A percentile compares a stretch with the other conserved stretches of the same genome.
Evolutionary conservation across 1,139 yeast genomes (phyloP).

Genomic region (Suhomyces maxii): DNA sequence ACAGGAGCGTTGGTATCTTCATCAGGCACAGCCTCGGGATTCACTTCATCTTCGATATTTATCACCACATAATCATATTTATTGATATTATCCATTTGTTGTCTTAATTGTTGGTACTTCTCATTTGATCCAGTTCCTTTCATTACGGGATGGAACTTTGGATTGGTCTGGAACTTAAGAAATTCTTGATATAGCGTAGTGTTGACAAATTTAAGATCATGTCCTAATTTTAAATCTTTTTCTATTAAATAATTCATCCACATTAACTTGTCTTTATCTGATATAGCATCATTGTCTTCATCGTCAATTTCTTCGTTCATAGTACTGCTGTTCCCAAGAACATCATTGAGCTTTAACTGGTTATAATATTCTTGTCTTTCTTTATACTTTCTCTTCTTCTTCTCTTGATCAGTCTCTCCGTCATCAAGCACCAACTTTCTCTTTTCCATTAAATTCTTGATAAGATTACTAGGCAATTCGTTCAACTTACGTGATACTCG

Average conservation of each 20-base stretch:
- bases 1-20: slow-evolving; percentile 14
- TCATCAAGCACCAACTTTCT: slow-evolving; percentile 29
- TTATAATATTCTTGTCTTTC: slow-evolving; percentile 43
- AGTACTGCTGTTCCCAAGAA: slow-evolving; percentile 5
- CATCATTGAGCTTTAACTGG: slow-evolving; percentile 30
- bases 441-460: slow-evolving; percentile 41
- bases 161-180: slow-evolving; percentile 28
- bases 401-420: slow-evolving; percentile 31
- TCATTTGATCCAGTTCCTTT: slow-evolving; percentile 12
- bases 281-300: slow-evolving; percentile 25
- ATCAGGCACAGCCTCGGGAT: slow-evolving; percentile 8
- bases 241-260: slow-evolving; percentile 48
- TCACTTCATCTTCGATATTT: slow-evolving; percentile 22
- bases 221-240: slow-evolving; percentile 46
- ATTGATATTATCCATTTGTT: slow-evolving; percentile 26
- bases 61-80: slow-evolving; percentile 32
- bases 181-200: slow-evolving; percentile 33
- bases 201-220: slow-evolving; percentile 38
- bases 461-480: slow-evolving; percentile 32
- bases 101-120: slow-evolving; percentile 22
- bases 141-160: slow-evolving; percentile 32
- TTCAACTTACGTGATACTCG: slow-evolving; percentile 28
- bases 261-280: slow-evolving; percentile 28
- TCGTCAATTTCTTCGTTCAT: slow-evolving; percentile 28
- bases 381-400: slow-evolving; percentile 18